Base-by-base conservation (phyloP, 2,329 filamentous ascomycete species). In the Lecanicillium sp. region DNA sequence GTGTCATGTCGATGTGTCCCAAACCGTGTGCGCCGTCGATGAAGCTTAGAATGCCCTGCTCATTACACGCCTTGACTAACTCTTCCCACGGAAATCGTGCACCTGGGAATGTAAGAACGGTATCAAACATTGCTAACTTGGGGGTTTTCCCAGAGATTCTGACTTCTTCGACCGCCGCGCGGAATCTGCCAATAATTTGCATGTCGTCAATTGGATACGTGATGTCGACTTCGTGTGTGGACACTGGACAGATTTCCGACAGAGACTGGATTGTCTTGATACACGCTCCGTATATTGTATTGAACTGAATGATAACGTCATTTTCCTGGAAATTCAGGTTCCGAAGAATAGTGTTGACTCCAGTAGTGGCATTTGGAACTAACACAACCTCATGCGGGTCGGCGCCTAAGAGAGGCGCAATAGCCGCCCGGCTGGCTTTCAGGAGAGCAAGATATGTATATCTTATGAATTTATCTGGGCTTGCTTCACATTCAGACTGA, bases 11-110 rank as follows among this genome's bases (percentile, higher is more conserved):
- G n/a, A 88, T 68, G 37, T 85, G 78, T 0, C 84, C 84, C 22
- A 87, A 60, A 0, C 73, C 75, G 55, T 89, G 84, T 0, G 83
- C 84, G 2, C 67, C 84, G 51, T 89, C 84, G 37, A 88, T 64
- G 11, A 78, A 62, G 43, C 77, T 83, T 41, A 85, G 53, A 6
- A 88, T 65, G 0, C 68, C 70, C 32, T 79, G 60, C 37, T 75
- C 64, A 32, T 65, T 70, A 52, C 82, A 85, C 3, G 72, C 63
- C 4, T 54, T 51, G 0, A 72, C 70, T 17, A 89, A 60, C 4
- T 53, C 51, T 53, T 86, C 80, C 60, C 83, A 88, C 0, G 84
- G 84, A 44, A 87, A 69, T 2, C 78, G 64, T 0, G 84, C 68
- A 2, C 83, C 84, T 0, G 84, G 84, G 38, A 79, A 63, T 19